Base-by-base conservation (phyloP, 768 basidiomycete species). In the Tricholoma furcatifolium region DNA sequence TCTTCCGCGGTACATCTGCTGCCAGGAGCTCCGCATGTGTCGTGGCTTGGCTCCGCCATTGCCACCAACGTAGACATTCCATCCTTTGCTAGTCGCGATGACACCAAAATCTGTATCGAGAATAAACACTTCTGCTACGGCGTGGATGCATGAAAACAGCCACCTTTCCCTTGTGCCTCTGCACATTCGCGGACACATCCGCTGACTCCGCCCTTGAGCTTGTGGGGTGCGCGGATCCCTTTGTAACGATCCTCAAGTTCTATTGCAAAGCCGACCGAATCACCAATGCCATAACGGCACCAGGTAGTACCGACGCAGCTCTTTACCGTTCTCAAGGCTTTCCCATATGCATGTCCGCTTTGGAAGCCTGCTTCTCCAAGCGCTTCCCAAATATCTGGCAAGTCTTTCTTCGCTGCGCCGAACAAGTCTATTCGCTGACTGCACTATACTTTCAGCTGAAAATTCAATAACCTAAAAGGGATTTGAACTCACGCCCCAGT, bases 281-380 rank as follows among this genome's bases (percentile, higher is more conserved):
- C 88, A 7, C 87, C 86, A 8, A 88, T 72, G 2, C 87, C 88
- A 57, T 81, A 89, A 11, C 85, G 79, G 59, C 84, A 87, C 84
- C 79, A 85, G 12, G 73, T 79, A 1, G 81, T 82, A n/a, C 87
- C 86, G 43, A 91, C 87, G 60, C 88, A 89, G 0, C 80, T 82
- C 67, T 91, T 89, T 46, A 91, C 86, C 0, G 87, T 87, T n/a
- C 87, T 74, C 34, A 89, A 67, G 9, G 79, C 74, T 60, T 81
- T 81, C 54, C 86, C 87, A 62, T 89, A 89, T 0, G 84, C 88
- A 60, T 88, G 87, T 1, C 88, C 87, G 34, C 83, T 85, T 66
- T 89, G 85, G 57, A 91, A 86, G 7, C 87, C 87, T 4, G 83
- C 85, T 4, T 70, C 66, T 50, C 79, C 72, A 6, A 88, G 77